Evolutionary conservation across 805 yeast genomes (phyloP).

Genomic region (Lipomyces lipofer): DNA sequence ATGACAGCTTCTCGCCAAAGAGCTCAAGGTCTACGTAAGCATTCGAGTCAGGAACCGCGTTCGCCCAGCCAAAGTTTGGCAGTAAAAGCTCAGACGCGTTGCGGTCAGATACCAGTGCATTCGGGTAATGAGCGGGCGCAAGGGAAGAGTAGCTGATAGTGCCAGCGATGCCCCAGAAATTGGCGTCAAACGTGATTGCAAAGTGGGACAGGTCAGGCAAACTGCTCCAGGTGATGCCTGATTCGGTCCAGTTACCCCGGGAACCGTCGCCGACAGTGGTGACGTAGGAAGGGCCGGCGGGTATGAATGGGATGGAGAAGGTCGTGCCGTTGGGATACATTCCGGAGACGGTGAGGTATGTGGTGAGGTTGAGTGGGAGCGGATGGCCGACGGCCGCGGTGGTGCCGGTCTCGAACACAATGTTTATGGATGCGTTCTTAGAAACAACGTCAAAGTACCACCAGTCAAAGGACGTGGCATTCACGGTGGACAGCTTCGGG

Average conservation of each 20-base stretch:
- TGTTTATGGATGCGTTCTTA: slow-evolving; percentile 2
- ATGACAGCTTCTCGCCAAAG: slow-evolving; percentile 6
- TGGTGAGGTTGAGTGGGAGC: not conserved
- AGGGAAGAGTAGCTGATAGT: slow-evolving; percentile 1
- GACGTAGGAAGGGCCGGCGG: slow-evolving; percentile 3
- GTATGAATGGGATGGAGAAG: slow-evolving; percentile 7
- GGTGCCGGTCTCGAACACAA: slow-evolving; percentile 9
- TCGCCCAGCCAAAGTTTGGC: slow-evolving; percentile 14
- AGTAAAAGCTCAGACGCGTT: not conserved
- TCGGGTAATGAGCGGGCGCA: slow-evolving; percentile 14
- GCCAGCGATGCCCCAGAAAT: slow-evolving; percentile 2
- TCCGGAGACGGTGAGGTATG: slow-evolving; percentile 7
- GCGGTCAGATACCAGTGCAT: not conserved
- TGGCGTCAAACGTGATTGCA: slow-evolving; percentile 5
- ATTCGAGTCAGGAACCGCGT: slow-evolving; percentile 13
- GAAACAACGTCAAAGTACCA: slow-evolving; percentile 22
- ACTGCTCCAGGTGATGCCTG: slow-evolving; percentile 10
- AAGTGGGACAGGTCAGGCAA: slow-evolving; percentile 11
- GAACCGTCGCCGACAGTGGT: slow-evolving; percentile 12
- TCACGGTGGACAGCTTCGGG: slow-evolving; percentile 8
- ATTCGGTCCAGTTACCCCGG: slow-evolving; percentile 8
- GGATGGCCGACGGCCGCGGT: slow-evolving; percentile 6
- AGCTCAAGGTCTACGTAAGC: slow-evolving; percentile 6
- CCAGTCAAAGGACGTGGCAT: slow-evolving; percentile 14
- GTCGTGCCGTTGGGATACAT: slow-evolving; percentile 9